A percentile compares a stretch with the other conserved stretches of the same genome.
Evolutionary conservation across 805 yeast genomes (phyloP).

Genomic region (Candida arabinofermentans): DNA sequence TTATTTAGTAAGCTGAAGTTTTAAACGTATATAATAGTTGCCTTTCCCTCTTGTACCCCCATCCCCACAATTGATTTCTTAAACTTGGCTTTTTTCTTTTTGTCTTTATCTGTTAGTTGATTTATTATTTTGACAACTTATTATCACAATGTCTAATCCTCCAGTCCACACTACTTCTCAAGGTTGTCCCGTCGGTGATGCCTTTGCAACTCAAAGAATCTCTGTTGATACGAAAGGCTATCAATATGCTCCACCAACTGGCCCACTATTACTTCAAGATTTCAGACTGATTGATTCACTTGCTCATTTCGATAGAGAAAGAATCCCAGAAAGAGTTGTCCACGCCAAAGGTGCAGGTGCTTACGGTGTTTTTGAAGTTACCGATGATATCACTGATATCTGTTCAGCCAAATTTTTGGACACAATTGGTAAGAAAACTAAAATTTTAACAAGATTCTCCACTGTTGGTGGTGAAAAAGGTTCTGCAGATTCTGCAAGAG

Average conservation of each 20-base stretch:
- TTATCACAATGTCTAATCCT: slow-evolving; percentile 32
- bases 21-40: too few species aligned
- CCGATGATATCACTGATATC: slow-evolving; percentile 76
- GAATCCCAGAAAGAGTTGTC: slow-evolving; percentile 90
- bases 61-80: too few species aligned
- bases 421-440: slow-evolving; percentile 75
- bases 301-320: slow-evolving; percentile 85
- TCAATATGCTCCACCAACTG: slow-evolving; percentile 35
- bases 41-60: too few species aligned
- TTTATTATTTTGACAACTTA: not conserved
- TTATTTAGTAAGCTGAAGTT: too few species aligned
- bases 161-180: slow-evolving; percentile 68
- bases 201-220: slow-evolving; percentile 72
- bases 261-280: slow-evolving; percentile 80
- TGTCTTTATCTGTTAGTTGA: not conserved
- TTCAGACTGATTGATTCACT: slow-evolving; percentile 74
- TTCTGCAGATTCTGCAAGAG: slow-evolving; percentile 79
- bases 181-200: slow-evolving; percentile 74
- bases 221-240: slow-evolving; percentile 44
- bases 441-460: slow-evolving; percentile 70
- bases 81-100: too few species aligned
- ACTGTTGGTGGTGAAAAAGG: slow-evolving; percentile 87
- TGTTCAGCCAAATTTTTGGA: slow-evolving; percentile 68
- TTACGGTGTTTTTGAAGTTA: slow-evolving; percentile 79
- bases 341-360: slow-evolving; percentile 96